phyloP scores from a whole-genome alignment of 768 basidiomycete species.

The Lentinula lateritia region DNA sequence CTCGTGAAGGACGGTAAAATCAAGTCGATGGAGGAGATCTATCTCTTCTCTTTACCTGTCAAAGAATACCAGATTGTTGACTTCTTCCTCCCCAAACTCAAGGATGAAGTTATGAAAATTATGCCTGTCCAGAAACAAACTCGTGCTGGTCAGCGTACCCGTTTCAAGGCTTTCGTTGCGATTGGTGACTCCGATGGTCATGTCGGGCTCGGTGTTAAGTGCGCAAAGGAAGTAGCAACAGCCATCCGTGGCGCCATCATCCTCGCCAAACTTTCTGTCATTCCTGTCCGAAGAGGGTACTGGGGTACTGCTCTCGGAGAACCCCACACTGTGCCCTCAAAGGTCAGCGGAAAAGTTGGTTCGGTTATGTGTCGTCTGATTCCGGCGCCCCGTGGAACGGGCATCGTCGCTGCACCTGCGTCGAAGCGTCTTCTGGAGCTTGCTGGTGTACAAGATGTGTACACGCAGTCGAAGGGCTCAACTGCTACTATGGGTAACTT shows the following conservation, averaged over 20 bases:
- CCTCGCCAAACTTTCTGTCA: slow-evolving; percentile 94
- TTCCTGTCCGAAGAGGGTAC: slow-evolving; percentile 98
- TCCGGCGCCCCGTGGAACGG: slow-evolving; percentile 96
- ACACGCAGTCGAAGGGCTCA: slow-evolving; percentile 97
- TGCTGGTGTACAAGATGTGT: slow-evolving; percentile 96
- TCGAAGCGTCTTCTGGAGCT: slow-evolving; percentile 95
- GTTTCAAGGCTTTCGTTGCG: slow-evolving; percentile 99
- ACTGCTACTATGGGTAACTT: slow-evolving; percentile 99
- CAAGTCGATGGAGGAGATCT: slow-evolving; percentile 99
- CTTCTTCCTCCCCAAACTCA: slow-evolving; percentile 97
- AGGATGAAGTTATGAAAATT: slow-evolving; percentile 99
- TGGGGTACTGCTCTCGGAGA: slow-evolving; percentile 99
- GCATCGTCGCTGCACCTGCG: slow-evolving; percentile 98
- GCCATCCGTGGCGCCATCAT: slow-evolving; percentile 99
- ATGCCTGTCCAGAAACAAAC: slow-evolving; percentile 99
- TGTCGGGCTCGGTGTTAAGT: slow-evolving; percentile 99
- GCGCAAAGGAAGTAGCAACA: slow-evolving; percentile 99
- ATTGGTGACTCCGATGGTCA: slow-evolving; percentile 99
- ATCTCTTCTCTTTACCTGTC: slow-evolving; percentile 99
- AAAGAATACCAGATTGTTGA: slow-evolving; percentile 99
- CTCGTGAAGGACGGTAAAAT: slow-evolving; percentile 99
- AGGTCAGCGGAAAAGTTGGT: slow-evolving; percentile 97
- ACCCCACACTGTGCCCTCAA: slow-evolving; percentile 98
- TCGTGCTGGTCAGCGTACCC: slow-evolving; percentile 97
- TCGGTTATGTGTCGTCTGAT: slow-evolving; percentile 99